Evolutionary conservation across 2,329 filamentous ascomycete species (phyloP).

Genomic region (Cercospora nicotianae): DNA sequence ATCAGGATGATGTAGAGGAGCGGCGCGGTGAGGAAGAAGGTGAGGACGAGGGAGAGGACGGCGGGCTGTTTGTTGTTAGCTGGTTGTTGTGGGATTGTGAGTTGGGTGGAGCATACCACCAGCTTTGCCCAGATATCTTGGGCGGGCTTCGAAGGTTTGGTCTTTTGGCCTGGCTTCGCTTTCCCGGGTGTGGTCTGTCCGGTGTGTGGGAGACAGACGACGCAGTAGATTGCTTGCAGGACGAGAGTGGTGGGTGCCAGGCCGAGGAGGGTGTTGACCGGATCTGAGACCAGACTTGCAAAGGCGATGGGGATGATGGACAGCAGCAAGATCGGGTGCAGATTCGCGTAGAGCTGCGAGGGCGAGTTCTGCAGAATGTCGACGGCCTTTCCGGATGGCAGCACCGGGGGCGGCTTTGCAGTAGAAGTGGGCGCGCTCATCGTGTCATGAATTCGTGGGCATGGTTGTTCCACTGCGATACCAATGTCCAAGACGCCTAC

Average conservation of each 20-base stretch:
- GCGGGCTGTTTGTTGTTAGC: constrained; percentile 56
- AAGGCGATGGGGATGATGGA: constrained; percentile 65
- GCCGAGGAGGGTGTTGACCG: constrained; percentile 62
- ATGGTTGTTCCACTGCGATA: not conserved
- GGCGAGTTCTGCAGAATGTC: constrained; percentile 34
- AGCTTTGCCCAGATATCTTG: constrained; percentile 45
- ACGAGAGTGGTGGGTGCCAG: constrained; percentile 63
- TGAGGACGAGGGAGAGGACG: constrained; percentile 66
- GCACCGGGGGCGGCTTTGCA: not conserved
- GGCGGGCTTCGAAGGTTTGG: constrained; percentile 55
- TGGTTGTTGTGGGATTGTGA: not conserved
- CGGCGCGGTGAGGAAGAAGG: constrained; percentile 57
- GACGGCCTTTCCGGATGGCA: constrained; percentile 30
- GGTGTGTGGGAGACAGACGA: constrained; percentile 60
- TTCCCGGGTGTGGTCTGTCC: constrained; percentile 37
- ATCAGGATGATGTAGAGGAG: constrained; percentile 65
- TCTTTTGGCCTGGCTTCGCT: constrained; percentile 50
- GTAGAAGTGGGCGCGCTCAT: not conserved
- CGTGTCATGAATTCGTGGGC: not conserved
- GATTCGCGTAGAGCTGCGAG: constrained; percentile 55
- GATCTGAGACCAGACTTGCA: constrained; percentile 65
- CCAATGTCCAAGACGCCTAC: not conserved
- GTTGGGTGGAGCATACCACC: constrained; percentile 42
- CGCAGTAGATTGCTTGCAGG: constrained; percentile 62
- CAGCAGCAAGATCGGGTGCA: constrained; percentile 68